A percentile compares a stretch with the other conserved stretches of the same genome.
These are phyloP conservation scores for Colletotrichum liriopes DNA, from an alignment of 2,329 filamentous ascomycete species.

Conservation along the genomic window DNA sequence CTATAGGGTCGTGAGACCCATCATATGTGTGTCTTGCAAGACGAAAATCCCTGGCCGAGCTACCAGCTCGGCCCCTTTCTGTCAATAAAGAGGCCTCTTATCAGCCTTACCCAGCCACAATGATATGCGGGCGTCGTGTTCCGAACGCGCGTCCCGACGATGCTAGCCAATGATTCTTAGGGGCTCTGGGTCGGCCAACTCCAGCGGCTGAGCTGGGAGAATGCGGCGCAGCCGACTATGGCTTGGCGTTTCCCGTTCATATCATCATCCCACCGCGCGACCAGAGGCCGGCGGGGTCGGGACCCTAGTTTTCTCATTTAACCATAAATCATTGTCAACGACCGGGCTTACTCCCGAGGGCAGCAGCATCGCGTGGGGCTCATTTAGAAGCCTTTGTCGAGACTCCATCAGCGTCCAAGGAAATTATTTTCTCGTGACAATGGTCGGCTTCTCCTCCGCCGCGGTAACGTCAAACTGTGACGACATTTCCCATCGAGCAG, in stretches of 20 bases:
- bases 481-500: constrained; percentile 50
- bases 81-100: constrained; percentile 29
- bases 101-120: constrained; percentile 42
- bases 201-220: constrained; percentile 34
- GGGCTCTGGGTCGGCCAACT: constrained; percentile 11
- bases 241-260: background rate
- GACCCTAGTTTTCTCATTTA: constrained; percentile 21
- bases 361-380: background rate
- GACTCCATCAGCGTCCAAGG: background rate
- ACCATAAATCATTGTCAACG: constrained; percentile 33
- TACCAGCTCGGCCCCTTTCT: background rate
- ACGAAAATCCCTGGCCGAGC: background rate
- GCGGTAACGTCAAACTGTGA: constrained; percentile 52
- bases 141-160: constrained; percentile 33
- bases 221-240: constrained; percentile 26
- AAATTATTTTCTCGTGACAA: constrained; percentile 31
- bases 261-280: constrained; percentile 24
- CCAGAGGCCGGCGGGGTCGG: constrained; percentile 14
- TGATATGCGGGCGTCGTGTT: constrained; percentile 19
- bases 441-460: constrained; percentile 55
- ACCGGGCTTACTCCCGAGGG: background rate
- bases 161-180: constrained; percentile 9
- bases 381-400: too few species aligned
- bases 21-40: background rate
- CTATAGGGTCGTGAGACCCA: background rate